These are phyloP conservation scores for Camellia lanceoleosa DNA, from an alignment of 148 eudicot genomes.

Conservation along the genomic window DNA sequence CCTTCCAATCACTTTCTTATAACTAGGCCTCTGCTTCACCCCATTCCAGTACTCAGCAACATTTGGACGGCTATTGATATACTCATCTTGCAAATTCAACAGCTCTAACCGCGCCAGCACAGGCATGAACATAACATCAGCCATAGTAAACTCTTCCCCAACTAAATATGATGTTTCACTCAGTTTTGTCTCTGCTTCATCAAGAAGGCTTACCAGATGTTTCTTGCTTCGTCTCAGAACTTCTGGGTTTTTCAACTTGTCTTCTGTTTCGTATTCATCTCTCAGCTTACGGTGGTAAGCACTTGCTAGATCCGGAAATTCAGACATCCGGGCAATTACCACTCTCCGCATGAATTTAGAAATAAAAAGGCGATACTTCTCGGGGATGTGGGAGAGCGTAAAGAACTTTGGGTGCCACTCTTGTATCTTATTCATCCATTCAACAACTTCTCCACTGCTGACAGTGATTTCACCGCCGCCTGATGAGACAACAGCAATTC, in stretches of 20 bases:
- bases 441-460: constrained; percentile 50
- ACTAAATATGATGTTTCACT: constrained; percentile 46
- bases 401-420: constrained; percentile 86
- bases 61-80: constrained; percentile 54
- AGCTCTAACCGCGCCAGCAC: constrained; percentile 58
- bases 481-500: constrained; percentile 78
- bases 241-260: constrained; percentile 59
- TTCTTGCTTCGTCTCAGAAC: constrained; percentile 56
- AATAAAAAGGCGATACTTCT: constrained; percentile 51
- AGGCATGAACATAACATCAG: constrained; percentile 73
- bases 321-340: constrained; percentile 81
- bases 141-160: constrained; percentile 79
- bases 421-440: constrained; percentile 85
- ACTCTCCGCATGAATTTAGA: constrained; percentile 76
- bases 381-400: constrained; percentile 76
- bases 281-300: constrained; percentile 72
- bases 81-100: constrained; percentile 61
- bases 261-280: constrained; percentile 71
- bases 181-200: constrained; percentile 69
- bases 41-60: constrained; percentile 63
- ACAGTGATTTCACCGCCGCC: constrained; percentile 46
- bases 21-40: constrained; percentile 72
- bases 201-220: constrained; percentile 65
- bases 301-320: constrained; percentile 79
- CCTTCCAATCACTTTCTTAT: constrained; percentile 71